phyloP scores from a whole-genome alignment of 1,139 yeast genomes.

The Yamadazyma membranifaciens region DNA sequence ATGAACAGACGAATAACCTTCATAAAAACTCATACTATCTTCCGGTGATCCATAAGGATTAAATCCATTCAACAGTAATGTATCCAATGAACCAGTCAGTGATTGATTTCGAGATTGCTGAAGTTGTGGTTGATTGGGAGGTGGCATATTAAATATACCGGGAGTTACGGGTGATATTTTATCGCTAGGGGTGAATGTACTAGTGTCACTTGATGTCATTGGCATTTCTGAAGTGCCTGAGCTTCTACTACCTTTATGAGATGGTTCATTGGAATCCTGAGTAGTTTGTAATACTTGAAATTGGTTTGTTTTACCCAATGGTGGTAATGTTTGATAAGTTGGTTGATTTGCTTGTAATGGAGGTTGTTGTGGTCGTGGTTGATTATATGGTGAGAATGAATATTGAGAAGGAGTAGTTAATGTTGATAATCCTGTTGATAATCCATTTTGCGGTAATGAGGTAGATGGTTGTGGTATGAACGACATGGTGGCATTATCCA shows the following conservation, averaged over 20 bases:
- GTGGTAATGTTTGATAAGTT: not conserved
- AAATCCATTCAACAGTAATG: slow-evolving; percentile 9
- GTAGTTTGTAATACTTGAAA: not conserved
- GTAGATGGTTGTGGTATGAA: no score
- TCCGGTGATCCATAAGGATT: slow-evolving; percentile 25
- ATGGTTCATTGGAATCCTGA: not conserved
- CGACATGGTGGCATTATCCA: not conserved
- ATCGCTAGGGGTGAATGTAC: not conserved
- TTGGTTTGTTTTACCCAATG: not conserved
- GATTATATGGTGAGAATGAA: not conserved
- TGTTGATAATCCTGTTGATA: no score
- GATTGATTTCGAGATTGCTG: not conserved
- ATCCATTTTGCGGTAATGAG: no score
- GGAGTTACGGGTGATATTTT: not conserved
- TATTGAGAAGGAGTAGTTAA: no score
- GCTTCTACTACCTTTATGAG: not conserved
- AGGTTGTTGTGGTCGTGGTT: not conserved
- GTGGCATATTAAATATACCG: not conserved
- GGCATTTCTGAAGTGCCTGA: no score
- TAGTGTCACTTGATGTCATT: not conserved
- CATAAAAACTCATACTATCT: slow-evolving; percentile 40
- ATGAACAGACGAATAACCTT: slow-evolving; percentile 40
- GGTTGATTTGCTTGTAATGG: not conserved
- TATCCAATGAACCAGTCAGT: not conserved
- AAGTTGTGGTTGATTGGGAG: not conserved